These are phyloP conservation scores for Aureobasidium namibiae DNA, from an alignment of 2,329 filamentous ascomycete species.

Conservation along the genomic window DNA sequence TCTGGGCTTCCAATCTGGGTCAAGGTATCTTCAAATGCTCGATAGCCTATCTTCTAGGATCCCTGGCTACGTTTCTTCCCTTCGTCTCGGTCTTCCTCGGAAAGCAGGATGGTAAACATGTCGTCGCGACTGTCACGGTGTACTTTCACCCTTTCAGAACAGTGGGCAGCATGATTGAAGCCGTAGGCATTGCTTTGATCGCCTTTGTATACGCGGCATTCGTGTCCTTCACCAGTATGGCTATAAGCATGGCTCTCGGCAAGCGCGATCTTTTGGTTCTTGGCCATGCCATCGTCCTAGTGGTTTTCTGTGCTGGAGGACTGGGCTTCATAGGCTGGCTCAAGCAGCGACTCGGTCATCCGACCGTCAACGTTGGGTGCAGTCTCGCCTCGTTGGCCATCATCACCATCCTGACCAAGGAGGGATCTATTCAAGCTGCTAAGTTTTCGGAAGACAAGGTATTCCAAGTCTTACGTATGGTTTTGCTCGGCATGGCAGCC, in stretches of 20 bases:
- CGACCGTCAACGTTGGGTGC: constrained; percentile 50
- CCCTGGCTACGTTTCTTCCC: constrained; percentile 74
- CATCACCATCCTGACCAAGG: constrained; percentile 84
- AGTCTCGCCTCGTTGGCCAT: constrained; percentile 82
- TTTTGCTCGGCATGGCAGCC: constrained; percentile 66
- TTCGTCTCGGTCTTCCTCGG: constrained; percentile 67
- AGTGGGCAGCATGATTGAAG: constrained; percentile 83
- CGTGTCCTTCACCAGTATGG: constrained; percentile 78
- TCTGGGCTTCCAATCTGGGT: constrained; percentile 63
- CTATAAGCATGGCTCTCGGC: constrained; percentile 71
- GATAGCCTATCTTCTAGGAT: constrained; percentile 78
- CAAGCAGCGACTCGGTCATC: constrained; percentile 30
- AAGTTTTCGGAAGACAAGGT: constrained; percentile 77
- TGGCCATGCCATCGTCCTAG: constrained; percentile 69
- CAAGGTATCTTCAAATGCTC: constrained; percentile 84
- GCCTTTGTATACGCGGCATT: constrained; percentile 73
- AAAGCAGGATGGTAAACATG: constrained; percentile 81
- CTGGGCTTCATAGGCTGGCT: constrained; percentile 65
- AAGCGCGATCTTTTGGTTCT: constrained; percentile 57
- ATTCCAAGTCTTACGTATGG: constrained; percentile 72
- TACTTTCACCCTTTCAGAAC: constrained; percentile 90
- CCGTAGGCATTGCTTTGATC: constrained; percentile 63
- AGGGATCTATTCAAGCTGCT: constrained; percentile 75
- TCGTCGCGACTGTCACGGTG: constrained; percentile 86
- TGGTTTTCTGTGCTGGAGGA: constrained; percentile 78